These are phyloP conservation scores for Chrysanthemum seticuspe DNA, from an alignment of 129 eudicot genomes.

Conservation along the genomic window DNA sequence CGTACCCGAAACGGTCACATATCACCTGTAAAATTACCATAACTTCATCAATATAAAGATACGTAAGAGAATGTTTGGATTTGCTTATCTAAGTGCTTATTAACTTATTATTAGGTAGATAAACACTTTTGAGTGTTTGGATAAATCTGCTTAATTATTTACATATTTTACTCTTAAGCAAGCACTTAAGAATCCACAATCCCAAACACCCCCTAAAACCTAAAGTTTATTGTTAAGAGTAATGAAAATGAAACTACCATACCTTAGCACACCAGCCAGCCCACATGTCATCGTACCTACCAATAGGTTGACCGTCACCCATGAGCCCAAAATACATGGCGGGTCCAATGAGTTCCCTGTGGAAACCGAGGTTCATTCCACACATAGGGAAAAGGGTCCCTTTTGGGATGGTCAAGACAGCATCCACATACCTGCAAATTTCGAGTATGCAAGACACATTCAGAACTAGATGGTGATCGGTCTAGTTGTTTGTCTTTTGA, in stretches of 20 bases:
- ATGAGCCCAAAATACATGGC: constrained; percentile 87
- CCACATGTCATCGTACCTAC: constrained; percentile 84
- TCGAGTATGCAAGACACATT: background rate
- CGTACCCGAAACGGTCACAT: constrained; percentile 40
- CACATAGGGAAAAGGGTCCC: constrained; percentile 75
- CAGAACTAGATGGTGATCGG: background rate
- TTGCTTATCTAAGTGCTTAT: too few species aligned
- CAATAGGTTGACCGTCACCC: constrained; percentile 86
- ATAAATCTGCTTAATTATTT: too few species aligned
- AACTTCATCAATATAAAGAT: background rate
- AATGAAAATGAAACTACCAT: background rate
- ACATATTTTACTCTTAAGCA: too few species aligned
- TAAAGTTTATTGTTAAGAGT: too few species aligned
- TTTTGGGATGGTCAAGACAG: constrained; percentile 72
- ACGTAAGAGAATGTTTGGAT: too few species aligned
- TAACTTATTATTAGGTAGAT: too few species aligned
- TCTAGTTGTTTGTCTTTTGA: background rate
- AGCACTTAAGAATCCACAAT: too few species aligned
- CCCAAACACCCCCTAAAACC: background rate
- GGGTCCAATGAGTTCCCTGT: constrained; percentile 71
- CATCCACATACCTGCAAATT: constrained; percentile 65
- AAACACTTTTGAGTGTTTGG: too few species aligned
- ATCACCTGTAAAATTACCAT: constrained; percentile 31
- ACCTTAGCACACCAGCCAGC: constrained; percentile 85
- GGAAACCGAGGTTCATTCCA: constrained; percentile 77